A percentile compares a stretch with the other conserved stretches of the same genome.
phyloP scores from a whole-genome alignment of 768 basidiomycete species.

The Lentinula lateritia region DNA sequence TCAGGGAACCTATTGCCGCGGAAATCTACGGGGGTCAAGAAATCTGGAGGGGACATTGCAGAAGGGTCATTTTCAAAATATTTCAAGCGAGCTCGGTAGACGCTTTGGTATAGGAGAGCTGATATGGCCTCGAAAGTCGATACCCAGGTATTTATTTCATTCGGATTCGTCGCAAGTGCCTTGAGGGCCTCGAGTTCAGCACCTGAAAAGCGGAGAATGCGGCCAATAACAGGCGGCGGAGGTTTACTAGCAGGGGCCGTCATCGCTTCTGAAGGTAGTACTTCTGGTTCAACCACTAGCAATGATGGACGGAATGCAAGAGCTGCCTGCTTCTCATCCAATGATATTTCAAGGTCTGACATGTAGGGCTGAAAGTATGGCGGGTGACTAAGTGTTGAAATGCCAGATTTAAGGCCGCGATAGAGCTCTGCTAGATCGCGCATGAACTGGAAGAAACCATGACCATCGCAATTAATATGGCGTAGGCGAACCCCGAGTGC shows the following conservation, averaged over 20 bases:
- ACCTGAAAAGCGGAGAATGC: slow-evolving; percentile 13
- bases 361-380: slow-evolving; percentile 13
- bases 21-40: slow-evolving; percentile 13
- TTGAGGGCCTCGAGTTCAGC: slow-evolving; percentile 1
- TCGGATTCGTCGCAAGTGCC: slow-evolving; percentile 11
- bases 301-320: slow-evolving; percentile 8
- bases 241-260: not conserved
- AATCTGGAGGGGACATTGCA: slow-evolving; percentile 12
- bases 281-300: not conserved
- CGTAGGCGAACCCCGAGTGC: slow-evolving; percentile 12
- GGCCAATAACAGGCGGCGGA: slow-evolving; percentile 4
- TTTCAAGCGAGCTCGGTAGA: slow-evolving; percentile 12
- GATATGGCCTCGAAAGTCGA: slow-evolving; percentile 14
- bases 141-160: slow-evolving; percentile 4
- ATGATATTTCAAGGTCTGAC: slow-evolving; percentile 10
- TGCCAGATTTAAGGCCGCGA: slow-evolving; percentile 8
- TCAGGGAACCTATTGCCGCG: slow-evolving; percentile 7
- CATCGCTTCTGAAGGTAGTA: not conserved
- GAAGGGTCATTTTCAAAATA: slow-evolving; percentile 5
- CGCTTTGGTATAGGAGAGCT: slow-evolving; percentile 12
- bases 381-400: not conserved
- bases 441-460: slow-evolving; percentile 14
- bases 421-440: slow-evolving; percentile 13
- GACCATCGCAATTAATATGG: slow-evolving; percentile 12
- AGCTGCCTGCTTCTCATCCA: slow-evolving; percentile 8